A percentile compares a stretch with the other conserved stretches of the same genome.
phyloP scores from a whole-genome alignment of 2,329 filamentous ascomycete species.

The Fusarium mexicanum region DNA sequence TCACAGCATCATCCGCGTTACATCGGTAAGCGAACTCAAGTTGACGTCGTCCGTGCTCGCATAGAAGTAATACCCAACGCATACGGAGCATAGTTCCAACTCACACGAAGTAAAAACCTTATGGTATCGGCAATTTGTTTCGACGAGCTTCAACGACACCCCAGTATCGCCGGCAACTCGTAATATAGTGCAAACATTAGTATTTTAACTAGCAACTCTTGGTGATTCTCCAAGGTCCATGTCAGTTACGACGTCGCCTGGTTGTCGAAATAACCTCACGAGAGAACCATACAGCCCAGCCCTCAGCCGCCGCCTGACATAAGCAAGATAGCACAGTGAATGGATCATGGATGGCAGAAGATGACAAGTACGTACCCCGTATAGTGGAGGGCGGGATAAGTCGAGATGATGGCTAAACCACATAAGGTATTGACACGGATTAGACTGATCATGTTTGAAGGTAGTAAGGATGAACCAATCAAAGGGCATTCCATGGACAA shows the following conservation, averaged over 20 bases:
- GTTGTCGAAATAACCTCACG: background rate
- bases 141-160: background rate
- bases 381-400: background rate
- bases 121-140: slow-evolving; percentile 25
- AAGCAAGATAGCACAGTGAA: background rate
- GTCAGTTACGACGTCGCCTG: background rate
- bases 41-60: slow-evolving; percentile 1
- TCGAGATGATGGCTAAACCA: slow-evolving; percentile 24
- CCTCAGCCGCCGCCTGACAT: background rate
- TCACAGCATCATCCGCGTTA: background rate
- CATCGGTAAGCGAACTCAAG: background rate
- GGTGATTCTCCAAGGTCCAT: background rate
- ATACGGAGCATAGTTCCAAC: background rate
- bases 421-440: slow-evolving; percentile 19
- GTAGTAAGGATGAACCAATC: slow-evolving; percentile 19
- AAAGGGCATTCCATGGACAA: slow-evolving; percentile 1
- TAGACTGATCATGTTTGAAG: slow-evolving; percentile 34
- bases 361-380: background rate
- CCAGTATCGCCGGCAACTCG: background rate
- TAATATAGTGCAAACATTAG: slow-evolving; percentile 5
- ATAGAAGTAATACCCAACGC: slow-evolving; percentile 1
- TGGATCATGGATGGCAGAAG: background rate
- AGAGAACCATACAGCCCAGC: background rate
- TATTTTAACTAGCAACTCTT: background rate
- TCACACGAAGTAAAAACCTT: background rate